Conservation (phyloP, 805 yeast species). For the Yueomyces sinensis region DNA sequence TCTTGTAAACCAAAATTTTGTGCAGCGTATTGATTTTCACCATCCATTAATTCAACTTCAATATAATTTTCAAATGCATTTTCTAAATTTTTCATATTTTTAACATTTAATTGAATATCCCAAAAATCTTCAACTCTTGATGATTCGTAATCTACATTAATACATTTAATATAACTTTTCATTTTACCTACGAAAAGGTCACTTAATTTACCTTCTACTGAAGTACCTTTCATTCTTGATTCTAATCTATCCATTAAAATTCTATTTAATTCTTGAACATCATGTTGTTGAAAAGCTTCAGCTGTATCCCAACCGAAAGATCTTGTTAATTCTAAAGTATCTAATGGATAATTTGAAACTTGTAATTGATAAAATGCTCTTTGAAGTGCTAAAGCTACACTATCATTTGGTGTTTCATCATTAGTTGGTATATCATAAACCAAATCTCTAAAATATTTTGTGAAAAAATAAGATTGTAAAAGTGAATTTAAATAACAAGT, state of each 20-base stretch:
- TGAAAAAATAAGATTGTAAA: constrained; percentile 80
- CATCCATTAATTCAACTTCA: constrained; percentile 78
- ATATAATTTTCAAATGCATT: constrained; percentile 78
- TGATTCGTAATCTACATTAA: constrained; percentile 86
- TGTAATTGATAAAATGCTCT: constrained; percentile 72
- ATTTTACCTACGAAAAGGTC: constrained; percentile 90
- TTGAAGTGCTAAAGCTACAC: constrained; percentile 78
- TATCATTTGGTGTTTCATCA: constrained; percentile 34
- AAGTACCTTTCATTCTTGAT: constrained; percentile 78
- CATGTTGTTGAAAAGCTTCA: constrained; percentile 96
- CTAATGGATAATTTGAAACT: constrained; percentile 62
- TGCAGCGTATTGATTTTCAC: constrained; percentile 93
- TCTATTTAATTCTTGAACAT: constrained; percentile 91
- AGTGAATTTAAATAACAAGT: constrained; percentile 93
- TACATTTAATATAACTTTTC: constrained; percentile 89
- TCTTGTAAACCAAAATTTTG: constrained; percentile 84
- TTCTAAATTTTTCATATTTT: constrained; percentile 56
- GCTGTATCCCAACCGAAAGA: constrained; percentile 96
- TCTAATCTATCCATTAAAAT: constrained; percentile 92
- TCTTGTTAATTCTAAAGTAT: constrained; percentile 73
- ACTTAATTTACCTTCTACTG: constrained; percentile 60
- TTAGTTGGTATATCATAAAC: constrained; percentile 86
- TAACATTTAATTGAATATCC: constrained; percentile 95
- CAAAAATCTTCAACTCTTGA: constrained; percentile 89
- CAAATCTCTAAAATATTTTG: constrained; percentile 65